Conservation (phyloP, 1,284 basidiomycete species). For the Melampsora larici-populina region DNA sequence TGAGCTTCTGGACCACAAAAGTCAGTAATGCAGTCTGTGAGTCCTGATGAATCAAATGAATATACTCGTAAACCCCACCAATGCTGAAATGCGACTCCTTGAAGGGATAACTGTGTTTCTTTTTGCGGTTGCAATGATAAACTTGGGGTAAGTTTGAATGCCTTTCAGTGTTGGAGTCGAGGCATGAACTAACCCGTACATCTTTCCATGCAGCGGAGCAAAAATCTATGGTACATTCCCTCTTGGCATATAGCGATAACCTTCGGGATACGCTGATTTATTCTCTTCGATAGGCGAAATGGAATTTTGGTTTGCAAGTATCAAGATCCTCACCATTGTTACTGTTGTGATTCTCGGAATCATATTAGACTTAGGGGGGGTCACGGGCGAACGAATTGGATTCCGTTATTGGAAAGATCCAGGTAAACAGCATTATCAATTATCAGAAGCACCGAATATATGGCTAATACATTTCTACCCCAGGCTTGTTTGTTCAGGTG, state of each 20-base stretch:
- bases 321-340: slow-evolving; percentile 62
- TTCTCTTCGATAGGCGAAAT: slow-evolving; percentile 56
- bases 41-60: neutral
- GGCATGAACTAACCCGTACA: neutral
- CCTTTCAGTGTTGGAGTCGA: neutral
- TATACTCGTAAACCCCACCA: too few relatives aligned
- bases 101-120: slow-evolving; percentile 40
- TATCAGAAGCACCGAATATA: neutral
- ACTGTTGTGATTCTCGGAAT: slow-evolving; percentile 62
- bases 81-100: too few relatives aligned
- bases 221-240: slow-evolving; percentile 32
- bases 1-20: slow-evolving; percentile 39
- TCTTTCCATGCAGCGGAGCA: slow-evolving; percentile 22
- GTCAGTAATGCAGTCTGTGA: slow-evolving; percentile 35
- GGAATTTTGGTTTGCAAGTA: slow-evolving; percentile 62
- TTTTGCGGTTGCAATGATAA: slow-evolving; percentile 25
- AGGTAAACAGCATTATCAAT: slow-evolving; percentile 53
- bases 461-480: neutral
- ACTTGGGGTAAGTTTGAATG: slow-evolving; percentile 27
- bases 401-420: slow-evolving; percentile 72
- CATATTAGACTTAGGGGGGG: slow-evolving; percentile 56
- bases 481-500: slow-evolving; percentile 39
- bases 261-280: neutral
- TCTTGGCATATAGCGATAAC: too few relatives aligned
- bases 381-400: slow-evolving; percentile 58